A percentile compares a stretch with the other conserved stretches of the same genome.
These are phyloP conservation scores for Chara braunii DNA, from an alignment of 139 green algal genomes.

Conservation along the genomic window DNA sequence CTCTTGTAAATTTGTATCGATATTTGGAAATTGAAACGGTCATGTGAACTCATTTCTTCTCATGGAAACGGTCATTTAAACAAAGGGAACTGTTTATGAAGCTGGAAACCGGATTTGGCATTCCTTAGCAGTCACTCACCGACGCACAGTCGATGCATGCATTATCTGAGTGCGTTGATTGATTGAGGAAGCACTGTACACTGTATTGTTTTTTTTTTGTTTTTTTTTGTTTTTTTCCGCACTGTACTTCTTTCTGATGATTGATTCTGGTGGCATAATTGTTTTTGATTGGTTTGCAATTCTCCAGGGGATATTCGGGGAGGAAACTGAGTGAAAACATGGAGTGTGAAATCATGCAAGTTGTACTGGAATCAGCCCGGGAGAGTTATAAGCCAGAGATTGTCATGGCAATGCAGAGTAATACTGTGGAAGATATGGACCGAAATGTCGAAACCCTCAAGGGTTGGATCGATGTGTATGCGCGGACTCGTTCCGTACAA, in stretches of 20 bases:
- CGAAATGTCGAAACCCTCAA: slow-evolving; percentile 67
- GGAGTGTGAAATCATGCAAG: slow-evolving; percentile 90
- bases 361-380: slow-evolving; percentile 81
- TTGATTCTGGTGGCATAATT: not conserved
- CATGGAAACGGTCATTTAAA: too few species aligned
- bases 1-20: too few species aligned
- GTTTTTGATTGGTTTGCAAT: not conserved
- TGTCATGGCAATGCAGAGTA: slow-evolving; percentile 68
- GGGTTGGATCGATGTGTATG: slow-evolving; percentile 63
- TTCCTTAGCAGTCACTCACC: too few species aligned
- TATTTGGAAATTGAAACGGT: too few species aligned
- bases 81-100: too few species aligned
- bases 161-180: not conserved
- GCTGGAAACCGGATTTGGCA: too few species aligned
- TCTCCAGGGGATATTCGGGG: slow-evolving; percentile 63
- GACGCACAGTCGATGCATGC: not conserved
- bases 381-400: slow-evolving; percentile 89
- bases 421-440: slow-evolving; percentile 89
- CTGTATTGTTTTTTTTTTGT: not conserved
- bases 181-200: not conserved
- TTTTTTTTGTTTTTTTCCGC: not conserved
- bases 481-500: too few species aligned
- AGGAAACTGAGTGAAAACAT: slow-evolving; percentile 92
- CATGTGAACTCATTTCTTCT: too few species aligned
- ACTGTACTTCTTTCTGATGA: not conserved